Base-by-base conservation (phyloP, 257 asterid genomes). In the Nicotiana tomentosiformis region DNA sequence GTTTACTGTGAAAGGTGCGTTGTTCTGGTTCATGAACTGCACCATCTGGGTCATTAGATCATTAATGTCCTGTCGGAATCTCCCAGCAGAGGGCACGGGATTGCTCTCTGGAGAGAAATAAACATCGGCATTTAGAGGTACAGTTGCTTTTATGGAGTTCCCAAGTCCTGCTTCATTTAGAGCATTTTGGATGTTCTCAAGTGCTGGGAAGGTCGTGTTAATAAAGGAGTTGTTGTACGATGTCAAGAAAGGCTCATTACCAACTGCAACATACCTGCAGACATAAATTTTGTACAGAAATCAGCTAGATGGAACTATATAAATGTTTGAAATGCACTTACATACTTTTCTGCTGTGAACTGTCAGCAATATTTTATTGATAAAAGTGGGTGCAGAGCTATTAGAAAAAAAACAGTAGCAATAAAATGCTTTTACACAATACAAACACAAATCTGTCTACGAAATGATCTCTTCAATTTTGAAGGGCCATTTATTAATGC, bases 141-240 rank as follows among this genome's bases (percentile, higher is more conserved):
- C 97, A 4, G 94, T 93, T 33, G 96, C 97, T 83, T 93, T 93
- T 51, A 91, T 88, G 82, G 89, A 33, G 85, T 89, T 90, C 10
- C 95, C 97, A 30, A 86, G 14, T 10, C 96, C 94, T 9, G 96
- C 96, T 7, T 89, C 93, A 58, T 90, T 93, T 7, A 93, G 85
- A 62, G 97, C 97, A 61, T 87, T 90, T 85, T 93, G 97, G 66
- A 93, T 91, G 90, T 93, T 93, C 81, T 87, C 88, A n/a, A 93
- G 97, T 77, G 97, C 97, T 33, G 97, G 97, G 88, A 93, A 93
- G 23, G 97, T 93, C 18, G 91, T 86, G 86, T 90, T 90, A n/a
- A 93, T 5, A 79, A 91, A 93, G 18, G 97, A 89, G 88, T 85
- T 82, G 90, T 93, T 93, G 80, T 93, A 93, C 58, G 97, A 87